Percentiles rank a stretch among this genome's conserved stretches.
Evolutionary conservation across 148 eudicot species (phyloP).

Genomic region (Persicaria tinctoria): DNA sequence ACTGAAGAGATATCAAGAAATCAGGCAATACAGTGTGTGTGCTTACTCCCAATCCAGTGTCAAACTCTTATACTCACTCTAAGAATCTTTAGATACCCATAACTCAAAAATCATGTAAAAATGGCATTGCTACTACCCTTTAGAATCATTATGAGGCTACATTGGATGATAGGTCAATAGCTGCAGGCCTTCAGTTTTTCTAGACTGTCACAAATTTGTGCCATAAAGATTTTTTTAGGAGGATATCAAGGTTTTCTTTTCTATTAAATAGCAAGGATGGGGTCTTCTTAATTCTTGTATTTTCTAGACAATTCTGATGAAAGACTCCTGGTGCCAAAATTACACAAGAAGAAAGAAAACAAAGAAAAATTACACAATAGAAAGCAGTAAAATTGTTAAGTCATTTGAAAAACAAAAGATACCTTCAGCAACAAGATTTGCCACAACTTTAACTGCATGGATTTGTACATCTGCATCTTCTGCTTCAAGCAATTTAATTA

Average conservation of each 20-base stretch:
- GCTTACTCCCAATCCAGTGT: neutral
- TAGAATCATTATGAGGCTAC: neutral
- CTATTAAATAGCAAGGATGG: neutral
- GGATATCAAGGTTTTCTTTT: neutral
- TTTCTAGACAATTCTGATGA: neutral
- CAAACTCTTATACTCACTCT: neutral
- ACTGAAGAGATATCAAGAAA: neutral
- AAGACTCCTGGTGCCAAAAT: neutral
- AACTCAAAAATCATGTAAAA: neutral
- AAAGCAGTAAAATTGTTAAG: neutral
- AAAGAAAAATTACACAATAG: neutral
- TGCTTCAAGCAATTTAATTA: constrained; percentile 56
- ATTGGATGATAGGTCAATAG: neutral
- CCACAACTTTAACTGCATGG: constrained; percentile 86
- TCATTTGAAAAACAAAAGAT: constrained; percentile 7
- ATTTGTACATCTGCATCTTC: constrained; percentile 40
- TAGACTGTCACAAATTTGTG: neutral
- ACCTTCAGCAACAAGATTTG: constrained; percentile 95
- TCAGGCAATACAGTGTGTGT: neutral
- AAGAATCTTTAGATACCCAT: no score
- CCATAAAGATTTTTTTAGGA: neutral
- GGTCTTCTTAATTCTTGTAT: neutral
- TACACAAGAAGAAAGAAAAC: neutral
- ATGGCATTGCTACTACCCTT: neutral
- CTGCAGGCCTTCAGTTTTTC: neutral